Conservation (phyloP, 1,139 yeast species). For the Protomyces inundatus region DNA sequence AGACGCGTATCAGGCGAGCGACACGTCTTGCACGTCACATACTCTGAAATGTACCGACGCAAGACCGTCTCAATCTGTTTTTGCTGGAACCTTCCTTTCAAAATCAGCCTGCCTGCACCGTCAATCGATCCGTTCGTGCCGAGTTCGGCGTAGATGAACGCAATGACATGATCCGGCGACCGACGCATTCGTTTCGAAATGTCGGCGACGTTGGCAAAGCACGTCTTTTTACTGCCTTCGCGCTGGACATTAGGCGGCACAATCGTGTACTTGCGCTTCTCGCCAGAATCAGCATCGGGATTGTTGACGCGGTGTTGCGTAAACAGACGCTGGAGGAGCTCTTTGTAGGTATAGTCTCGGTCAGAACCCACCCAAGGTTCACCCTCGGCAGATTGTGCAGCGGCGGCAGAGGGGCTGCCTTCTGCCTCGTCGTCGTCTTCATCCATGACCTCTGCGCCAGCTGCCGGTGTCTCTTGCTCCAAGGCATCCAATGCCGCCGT, state of each 20-base stretch:
- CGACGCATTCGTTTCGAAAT: constrained; percentile 91
- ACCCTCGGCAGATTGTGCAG: constrained; percentile 34
- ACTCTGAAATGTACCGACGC: constrained; percentile 82
- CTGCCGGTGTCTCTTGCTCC: constrained; percentile 46
- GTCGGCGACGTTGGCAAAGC: constrained; percentile 92
- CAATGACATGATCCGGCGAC: constrained; percentile 94
- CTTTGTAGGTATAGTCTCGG: constrained; percentile 70
- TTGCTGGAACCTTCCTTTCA: constrained; percentile 97
- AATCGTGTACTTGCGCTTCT: constrained; percentile 87
- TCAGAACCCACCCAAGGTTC: constrained; percentile 36
- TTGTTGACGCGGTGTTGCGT: constrained; percentile 80
- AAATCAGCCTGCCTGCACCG: constrained; percentile 92
- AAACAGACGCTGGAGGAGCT: constrained; percentile 77
- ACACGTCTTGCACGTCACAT: constrained; percentile 98
- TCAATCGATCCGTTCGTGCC: constrained; percentile 99
- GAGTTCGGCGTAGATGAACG: constrained; percentile 93
- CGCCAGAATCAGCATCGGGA: constrained; percentile 96
- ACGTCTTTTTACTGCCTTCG: constrained; percentile 95
- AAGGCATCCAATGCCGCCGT: constrained; percentile 80
- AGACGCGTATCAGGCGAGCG: constrained; percentile 94
- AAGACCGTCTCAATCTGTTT: constrained; percentile 94
- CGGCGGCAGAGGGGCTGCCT: constrained; percentile 36
- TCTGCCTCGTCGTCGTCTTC: constrained; percentile 34
- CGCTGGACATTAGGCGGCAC: constrained; percentile 97
- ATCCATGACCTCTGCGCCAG: constrained; percentile 50